A percentile compares a stretch with the other conserved stretches of the same genome.
Conservation (phyloP, 2,329 filamentous ascomycete species). For the Hyphodiscus sp. region DNA sequence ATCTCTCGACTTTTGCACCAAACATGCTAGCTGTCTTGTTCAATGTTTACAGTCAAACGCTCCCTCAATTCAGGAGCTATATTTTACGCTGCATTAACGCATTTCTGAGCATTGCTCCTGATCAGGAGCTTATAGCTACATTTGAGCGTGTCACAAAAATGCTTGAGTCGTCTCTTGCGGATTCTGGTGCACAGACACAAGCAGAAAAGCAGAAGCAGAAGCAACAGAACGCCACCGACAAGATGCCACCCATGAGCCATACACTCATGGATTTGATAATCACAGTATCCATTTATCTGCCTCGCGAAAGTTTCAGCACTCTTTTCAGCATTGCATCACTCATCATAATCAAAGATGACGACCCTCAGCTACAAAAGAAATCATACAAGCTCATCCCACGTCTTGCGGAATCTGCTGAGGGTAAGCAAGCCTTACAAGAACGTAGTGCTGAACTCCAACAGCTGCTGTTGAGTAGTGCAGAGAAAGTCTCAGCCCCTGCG, state of each 20-base stretch:
- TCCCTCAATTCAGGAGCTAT: constrained; percentile 84
- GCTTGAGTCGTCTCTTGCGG: constrained; percentile 65
- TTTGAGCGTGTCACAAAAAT: constrained; percentile 82
- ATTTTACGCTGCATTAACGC: constrained; percentile 93
- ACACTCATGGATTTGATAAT: constrained; percentile 96
- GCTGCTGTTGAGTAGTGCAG: constrained; percentile 71
- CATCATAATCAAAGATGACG: constrained; percentile 73
- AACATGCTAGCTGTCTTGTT: constrained; percentile 96
- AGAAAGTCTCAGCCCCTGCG: constrained; percentile 81
- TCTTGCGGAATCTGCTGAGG: constrained; percentile 72
- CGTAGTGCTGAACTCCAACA: constrained; percentile 73
- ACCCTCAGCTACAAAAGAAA: constrained; percentile 96
- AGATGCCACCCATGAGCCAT: constrained; percentile 87
- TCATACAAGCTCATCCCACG: constrained; percentile 96
- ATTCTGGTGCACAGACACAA: constrained; percentile 55
- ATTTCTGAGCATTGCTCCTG: constrained; percentile 82
- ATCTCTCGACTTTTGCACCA: constrained; percentile 71
- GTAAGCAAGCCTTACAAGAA: constrained; percentile 67
- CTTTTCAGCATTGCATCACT: constrained; percentile 83
- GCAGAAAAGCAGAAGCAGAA: constrained; percentile 57
- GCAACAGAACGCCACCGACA: constrained; percentile 48
- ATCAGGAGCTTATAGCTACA: constrained; percentile 73
- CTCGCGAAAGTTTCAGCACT: constrained; percentile 73
- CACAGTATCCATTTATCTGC: constrained; percentile 89
- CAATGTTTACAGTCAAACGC: constrained; percentile 95